These are phyloP conservation scores for Scedosporium dehoogii DNA, from an alignment of 2,329 filamentous ascomycete genomes.

Conservation along the genomic window DNA sequence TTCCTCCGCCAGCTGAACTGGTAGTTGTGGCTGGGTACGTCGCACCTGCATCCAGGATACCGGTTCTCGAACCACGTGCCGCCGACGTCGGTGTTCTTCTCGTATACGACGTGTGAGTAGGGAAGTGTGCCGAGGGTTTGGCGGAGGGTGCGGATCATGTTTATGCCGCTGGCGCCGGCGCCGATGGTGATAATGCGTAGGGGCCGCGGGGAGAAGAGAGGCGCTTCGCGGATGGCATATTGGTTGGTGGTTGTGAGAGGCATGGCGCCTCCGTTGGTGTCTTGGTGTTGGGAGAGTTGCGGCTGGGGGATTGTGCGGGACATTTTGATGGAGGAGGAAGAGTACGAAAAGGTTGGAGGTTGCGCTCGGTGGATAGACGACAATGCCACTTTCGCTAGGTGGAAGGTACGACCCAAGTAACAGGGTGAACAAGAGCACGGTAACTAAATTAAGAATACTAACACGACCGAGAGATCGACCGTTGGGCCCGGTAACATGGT, in stretches of 20 bases:
- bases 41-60: slow-evolving; percentile 48
- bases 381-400: background rate
- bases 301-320: slow-evolving; percentile 1
- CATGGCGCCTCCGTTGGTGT: background rate
- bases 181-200: slow-evolving; percentile 19
- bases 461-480: too few species aligned
- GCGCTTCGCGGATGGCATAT: slow-evolving; percentile 6
- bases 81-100: slow-evolving; percentile 44
- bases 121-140: slow-evolving; percentile 24
- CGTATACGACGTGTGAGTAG: slow-evolving; percentile 40
- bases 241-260: background rate
- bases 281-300: slow-evolving; percentile 6
- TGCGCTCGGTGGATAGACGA: background rate
- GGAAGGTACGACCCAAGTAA: too few species aligned
- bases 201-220: slow-evolving; percentile 8
- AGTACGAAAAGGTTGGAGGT: background rate
- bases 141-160: slow-evolving; percentile 31
- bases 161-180: slow-evolving; percentile 19
- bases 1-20: slow-evolving; percentile 53
- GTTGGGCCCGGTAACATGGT: too few species aligned
- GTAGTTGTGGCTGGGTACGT: slow-evolving; percentile 51
- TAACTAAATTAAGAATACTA: too few species aligned
- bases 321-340: background rate
- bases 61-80: slow-evolving; percentile 51
- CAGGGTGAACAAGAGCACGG: too few species aligned